phyloP scores from a whole-genome alignment of 768 basidiomycete genomes.

The Saitozyma sp. region DNA sequence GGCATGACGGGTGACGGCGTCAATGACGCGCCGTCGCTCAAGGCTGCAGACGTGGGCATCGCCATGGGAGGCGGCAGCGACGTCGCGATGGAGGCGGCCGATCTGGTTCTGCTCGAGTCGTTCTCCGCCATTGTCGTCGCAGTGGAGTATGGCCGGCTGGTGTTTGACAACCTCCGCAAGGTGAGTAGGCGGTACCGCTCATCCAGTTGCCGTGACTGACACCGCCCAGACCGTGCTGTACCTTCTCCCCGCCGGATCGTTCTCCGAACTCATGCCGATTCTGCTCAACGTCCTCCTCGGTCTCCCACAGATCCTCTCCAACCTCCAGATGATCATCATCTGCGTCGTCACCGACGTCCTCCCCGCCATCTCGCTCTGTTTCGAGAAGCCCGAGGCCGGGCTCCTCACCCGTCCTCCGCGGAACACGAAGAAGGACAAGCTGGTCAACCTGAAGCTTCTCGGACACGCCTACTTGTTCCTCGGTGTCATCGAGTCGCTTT shows the following conservation, averaged over 20 bases:
- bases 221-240: constrained; percentile 28
- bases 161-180: constrained; percentile 64
- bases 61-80: constrained; percentile 58
- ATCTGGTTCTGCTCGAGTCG: constrained; percentile 53
- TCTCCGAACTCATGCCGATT: constrained; percentile 66
- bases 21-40: constrained; percentile 49
- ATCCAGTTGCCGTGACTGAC: constrained; percentile 2
- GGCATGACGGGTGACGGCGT: constrained; percentile 68
- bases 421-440: constrained; percentile 61
- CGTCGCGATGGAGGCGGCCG: constrained; percentile 55
- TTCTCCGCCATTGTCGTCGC: constrained; percentile 53
- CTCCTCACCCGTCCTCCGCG: constrained; percentile 62
- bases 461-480: constrained; percentile 64
- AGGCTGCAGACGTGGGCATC: constrained; percentile 64
- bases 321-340: constrained; percentile 60
- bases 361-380: constrained; percentile 61
- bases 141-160: constrained; percentile 55
- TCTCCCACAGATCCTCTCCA: constrained; percentile 62
- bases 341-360: constrained; percentile 64
- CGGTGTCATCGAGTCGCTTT: constrained; percentile 58
- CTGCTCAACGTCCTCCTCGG: constrained; percentile 62
- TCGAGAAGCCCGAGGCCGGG: constrained; percentile 65
- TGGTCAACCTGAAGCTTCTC: constrained; percentile 60
- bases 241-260: constrained; percentile 54
- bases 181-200: constrained; percentile 51